Evolutionary conservation across 73 alveolate genomes (phyloP).

Genomic region (Loxodes magnus): DNA sequence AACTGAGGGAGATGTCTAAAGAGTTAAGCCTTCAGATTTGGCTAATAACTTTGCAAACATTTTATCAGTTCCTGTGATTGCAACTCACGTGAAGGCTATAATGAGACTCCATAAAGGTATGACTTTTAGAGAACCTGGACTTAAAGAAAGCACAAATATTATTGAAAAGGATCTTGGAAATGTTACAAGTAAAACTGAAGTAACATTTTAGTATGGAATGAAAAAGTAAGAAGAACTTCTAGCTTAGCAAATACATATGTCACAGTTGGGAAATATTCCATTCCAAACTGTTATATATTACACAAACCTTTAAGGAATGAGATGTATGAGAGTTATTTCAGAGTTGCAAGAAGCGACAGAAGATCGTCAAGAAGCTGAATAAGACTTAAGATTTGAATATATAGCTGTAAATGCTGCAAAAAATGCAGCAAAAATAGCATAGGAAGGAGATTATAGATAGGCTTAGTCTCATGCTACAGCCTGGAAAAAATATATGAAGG

Average conservation of each 20-base stretch:
- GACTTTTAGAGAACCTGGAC: conserved; percentile 75
- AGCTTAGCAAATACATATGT: conserved; percentile 35
- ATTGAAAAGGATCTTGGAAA: conserved; percentile 63
- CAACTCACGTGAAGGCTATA: conserved; percentile 57
- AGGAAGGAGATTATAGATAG: conserved; percentile 42
- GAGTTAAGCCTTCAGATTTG: conserved; percentile 72
- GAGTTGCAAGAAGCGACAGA: conserved; percentile 32
- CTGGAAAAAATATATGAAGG: conserved; percentile 21
- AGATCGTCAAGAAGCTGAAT: conserved; percentile 57
- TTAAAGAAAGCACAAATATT: conserved; percentile 29
- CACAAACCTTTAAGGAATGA: conserved; percentile 52
- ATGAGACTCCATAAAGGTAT: conserved; percentile 67
- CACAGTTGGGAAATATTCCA: conserved; percentile 44
- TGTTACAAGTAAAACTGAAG: conserved; percentile 58
- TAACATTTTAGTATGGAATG: conserved; percentile 73
- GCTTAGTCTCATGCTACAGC: conserved; percentile 48
- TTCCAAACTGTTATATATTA: conserved; percentile 63
- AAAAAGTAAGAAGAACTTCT: conserved; percentile 41
- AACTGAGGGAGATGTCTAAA: conserved; percentile 77
- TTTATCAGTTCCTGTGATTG: conserved; percentile 62
- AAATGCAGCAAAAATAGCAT: conserved; percentile 69
- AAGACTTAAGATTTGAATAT: conserved; percentile 47
- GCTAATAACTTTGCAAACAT: conserved; percentile 70
- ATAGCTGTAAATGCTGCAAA: conserved; percentile 65
- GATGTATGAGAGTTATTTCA: conserved; percentile 69